Evolutionary conservation across 495 filamentous ascomycete species (phyloP).

Genomic region (Rusavskia elegans): DNA sequence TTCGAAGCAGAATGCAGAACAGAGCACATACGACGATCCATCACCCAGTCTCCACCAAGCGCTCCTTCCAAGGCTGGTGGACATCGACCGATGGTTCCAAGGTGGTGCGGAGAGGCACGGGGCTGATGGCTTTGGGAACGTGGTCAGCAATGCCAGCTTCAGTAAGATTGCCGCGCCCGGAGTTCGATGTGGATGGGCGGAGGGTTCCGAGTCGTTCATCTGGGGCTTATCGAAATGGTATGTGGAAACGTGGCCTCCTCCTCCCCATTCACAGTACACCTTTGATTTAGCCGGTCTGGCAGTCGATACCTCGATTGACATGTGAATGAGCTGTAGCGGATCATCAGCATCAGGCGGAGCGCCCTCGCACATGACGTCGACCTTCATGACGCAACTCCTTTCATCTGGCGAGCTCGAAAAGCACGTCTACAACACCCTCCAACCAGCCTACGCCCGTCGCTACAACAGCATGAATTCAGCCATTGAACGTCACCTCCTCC

Average conservation of each 20-base stretch:
- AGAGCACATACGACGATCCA: not conserved
- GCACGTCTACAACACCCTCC: conserved; percentile 32
- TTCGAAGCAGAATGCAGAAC: conserved; percentile 1
- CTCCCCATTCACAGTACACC: not conserved
- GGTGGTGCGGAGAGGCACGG: conserved; percentile 26
- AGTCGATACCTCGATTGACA: not conserved
- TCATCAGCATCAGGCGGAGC: conserved; percentile 59
- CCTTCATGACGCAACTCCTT: conserved; percentile 46
- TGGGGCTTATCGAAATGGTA: conserved; percentile 51
- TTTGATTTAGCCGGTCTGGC: too few species aligned
- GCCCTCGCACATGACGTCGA: conserved; percentile 53
- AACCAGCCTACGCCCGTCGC: conserved; percentile 38
- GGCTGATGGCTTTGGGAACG: conserved; percentile 49
- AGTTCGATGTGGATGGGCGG: conserved; percentile 66
- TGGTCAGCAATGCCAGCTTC: conserved; percentile 68
- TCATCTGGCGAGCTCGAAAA: conserved; percentile 29
- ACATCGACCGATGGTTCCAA: conserved; percentile 52
- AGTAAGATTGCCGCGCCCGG: conserved; percentile 75
- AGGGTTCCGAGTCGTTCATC: conserved; percentile 51
- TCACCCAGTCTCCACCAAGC: conserved; percentile 20
- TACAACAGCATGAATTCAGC: conserved; percentile 36
- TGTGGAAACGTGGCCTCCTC: conserved; percentile 11
- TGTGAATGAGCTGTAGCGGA: conserved; percentile 28
- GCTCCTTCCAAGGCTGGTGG: conserved; percentile 52
- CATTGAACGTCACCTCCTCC: conserved; percentile 37